Evolutionary conservation across 176 grass and related monocot species (phyloP), one percentile per base, ranked within the genome.

Genomic region (Secale cereale): DNA sequence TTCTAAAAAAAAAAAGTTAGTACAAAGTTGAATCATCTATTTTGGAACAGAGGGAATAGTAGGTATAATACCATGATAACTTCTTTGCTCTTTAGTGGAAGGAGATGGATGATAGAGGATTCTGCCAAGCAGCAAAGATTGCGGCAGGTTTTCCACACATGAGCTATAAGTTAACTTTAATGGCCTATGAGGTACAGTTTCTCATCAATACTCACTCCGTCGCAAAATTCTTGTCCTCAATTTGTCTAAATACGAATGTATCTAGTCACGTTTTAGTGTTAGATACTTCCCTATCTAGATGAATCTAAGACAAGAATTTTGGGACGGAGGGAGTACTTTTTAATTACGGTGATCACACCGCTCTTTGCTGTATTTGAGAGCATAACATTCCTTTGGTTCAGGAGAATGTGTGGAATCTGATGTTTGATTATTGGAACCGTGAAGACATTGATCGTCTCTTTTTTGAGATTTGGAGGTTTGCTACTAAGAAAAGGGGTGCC

Each of bases 121-220:
- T 8, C 22, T 0, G 6, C 17, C 84, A 86, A 86, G 77, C 84
- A 11, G 9, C 20, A 2, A 86, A 72, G 84, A 86, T 80, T 16
- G 84, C 56, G 5, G 28, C 29, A 73, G 9, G 11, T 2, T 80
- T 86, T 32, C 45, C 9, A 4, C 29, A 33, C 46, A 80, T 86
- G 36, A 41, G 22, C 70, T 0, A 35, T 31, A 50, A 50, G 61
- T 80, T 86, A 63, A 66, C 36, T 71, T n/a, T 66, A 31, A 66
- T 32, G 27, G 28, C 63, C 63, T 66, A 31, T 66, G 28, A 32
- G 36, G 69, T 71, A 71, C 16, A 26, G 36, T 71, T 41, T 40
- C 22, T 6, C 23, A 22, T 26, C n/a, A 20, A 33, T 40, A 25
- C n/a, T n/a, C n/a, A n/a, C n/a, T n/a, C n/a, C n/a, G n/a, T n/a